A percentile compares a stretch with the other conserved stretches of the same genome.
Evolutionary conservation across 768 basidiomycete genomes (phyloP).

Genomic region (Kwoniella sp.): DNA sequence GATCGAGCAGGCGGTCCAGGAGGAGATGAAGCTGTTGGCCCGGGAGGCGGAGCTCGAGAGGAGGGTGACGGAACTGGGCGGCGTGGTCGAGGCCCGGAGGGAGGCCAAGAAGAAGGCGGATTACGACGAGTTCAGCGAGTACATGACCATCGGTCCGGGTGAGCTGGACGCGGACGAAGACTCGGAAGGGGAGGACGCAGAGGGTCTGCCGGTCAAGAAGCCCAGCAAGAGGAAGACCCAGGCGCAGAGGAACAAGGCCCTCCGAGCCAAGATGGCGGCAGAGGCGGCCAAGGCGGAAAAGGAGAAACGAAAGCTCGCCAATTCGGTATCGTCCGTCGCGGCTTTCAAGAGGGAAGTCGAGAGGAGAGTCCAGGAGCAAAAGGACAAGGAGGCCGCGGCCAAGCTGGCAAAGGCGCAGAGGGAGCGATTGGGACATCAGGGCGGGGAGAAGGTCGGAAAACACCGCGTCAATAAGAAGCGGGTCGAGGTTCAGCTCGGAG

Average conservation of each 20-base stretch:
- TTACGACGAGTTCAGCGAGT: slow-evolving; percentile 54
- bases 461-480: slow-evolving; percentile 65
- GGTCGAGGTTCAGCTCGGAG: slow-evolving; percentile 82
- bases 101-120: slow-evolving; percentile 15
- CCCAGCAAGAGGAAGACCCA: slow-evolving; percentile 56
- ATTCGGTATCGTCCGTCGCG: slow-evolving; percentile 61
- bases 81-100: slow-evolving; percentile 48
- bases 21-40: slow-evolving; percentile 60
- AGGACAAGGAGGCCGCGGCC: slow-evolving; percentile 49
- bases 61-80: slow-evolving; percentile 59
- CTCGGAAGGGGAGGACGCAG: slow-evolving; percentile 47
- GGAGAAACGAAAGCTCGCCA: slow-evolving; percentile 59
- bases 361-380: slow-evolving; percentile 51
- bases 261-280: slow-evolving; percentile 61
- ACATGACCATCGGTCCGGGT: slow-evolving; percentile 58
- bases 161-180: slow-evolving; percentile 36
- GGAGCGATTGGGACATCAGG: slow-evolving; percentile 62
- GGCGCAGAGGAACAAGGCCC: slow-evolving; percentile 66
- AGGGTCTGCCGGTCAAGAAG: slow-evolving; percentile 46
- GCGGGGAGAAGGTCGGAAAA: slow-evolving; percentile 68
- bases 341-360: slow-evolving; percentile 53
- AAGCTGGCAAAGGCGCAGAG: slow-evolving; percentile 55
- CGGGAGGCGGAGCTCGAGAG: slow-evolving; percentile 58
- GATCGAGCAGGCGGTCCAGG: slow-evolving; percentile 62
- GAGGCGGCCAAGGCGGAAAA: slow-evolving; percentile 61